Base-by-base conservation (phyloP, 1,284 basidiomycete genomes). In the Ganoderma sinense region DNA sequence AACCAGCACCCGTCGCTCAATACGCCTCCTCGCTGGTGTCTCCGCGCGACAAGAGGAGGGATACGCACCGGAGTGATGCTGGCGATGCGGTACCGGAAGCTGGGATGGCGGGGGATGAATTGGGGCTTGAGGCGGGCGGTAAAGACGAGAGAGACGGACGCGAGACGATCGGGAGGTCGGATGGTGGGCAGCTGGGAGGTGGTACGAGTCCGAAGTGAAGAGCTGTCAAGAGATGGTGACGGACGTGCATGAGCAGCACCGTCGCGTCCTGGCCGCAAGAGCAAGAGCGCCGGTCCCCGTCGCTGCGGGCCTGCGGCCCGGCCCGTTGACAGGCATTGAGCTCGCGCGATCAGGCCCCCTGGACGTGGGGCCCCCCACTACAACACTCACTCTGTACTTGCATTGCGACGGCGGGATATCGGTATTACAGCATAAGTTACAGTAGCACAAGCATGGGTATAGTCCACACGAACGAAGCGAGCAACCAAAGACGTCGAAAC, bases 1-100 rank as follows among this genome's bases (percentile, higher is more conserved):
- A 79, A 92, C 89, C 91, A 93, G 70, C 13, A 14, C 26, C 26
- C 39, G 4, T 39, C 6, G 10, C 29, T 66, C 48, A 68, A 48
- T 62, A 26, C 10, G 18, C 41, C 39, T 16, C 5, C n/a, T 1
- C 53, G n/a, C 20, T 26, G n/a, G 3, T 29, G 23, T 7, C 33
- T 13, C 2, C 23, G 23, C 6, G 41, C 20, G 13, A 36, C 40
- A 10, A 26, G n/a, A 14, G 31, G 7, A 16, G 3, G 14, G 26
- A 29, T 39, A 71, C 71, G 29, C 55, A 71, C 72, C 23, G 72
- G 41, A 31, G 74, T 63, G 7, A 76, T 75, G 75, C 76, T 78
- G 23, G 78, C 77, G 76, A 77, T 78, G 51, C 78, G 76, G 70
- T 70, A 75, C 14, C 73, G 65, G 39, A 71, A 68, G 31, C 70